Conservation (phyloP, 2,329 filamentous ascomycete genomes). For the Cryphonectria radicalis region DNA sequence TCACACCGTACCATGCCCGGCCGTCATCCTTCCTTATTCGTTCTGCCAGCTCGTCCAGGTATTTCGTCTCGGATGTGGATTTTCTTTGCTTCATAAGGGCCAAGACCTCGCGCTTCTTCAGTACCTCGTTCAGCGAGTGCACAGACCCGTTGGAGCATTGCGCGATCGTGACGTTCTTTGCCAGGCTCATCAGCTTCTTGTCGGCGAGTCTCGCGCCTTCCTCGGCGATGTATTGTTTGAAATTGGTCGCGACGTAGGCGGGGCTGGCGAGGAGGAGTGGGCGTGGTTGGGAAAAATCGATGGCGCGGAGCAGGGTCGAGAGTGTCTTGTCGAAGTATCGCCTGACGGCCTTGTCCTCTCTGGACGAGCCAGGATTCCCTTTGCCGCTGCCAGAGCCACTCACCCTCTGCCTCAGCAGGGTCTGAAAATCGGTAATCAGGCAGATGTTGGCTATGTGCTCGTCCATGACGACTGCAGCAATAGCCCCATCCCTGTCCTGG, state of each 20-base stretch:
- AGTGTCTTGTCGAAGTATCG: conserved; percentile 81
- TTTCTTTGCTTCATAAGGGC: conserved; percentile 83
- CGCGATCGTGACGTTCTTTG: conserved; percentile 70
- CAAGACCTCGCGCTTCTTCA: conserved; percentile 79
- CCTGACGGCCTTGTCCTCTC: conserved; percentile 72
- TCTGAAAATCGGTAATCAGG: conserved; percentile 79
- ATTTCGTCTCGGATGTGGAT: conserved; percentile 79
- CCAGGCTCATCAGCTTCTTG: conserved; percentile 68
- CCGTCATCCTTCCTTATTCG: conserved; percentile 83
- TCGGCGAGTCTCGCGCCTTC: conserved; percentile 63
- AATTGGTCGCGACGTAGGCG: conserved; percentile 82
- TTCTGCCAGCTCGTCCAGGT: conserved; percentile 84
- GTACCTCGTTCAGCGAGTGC: conserved; percentile 84
- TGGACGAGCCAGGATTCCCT: conserved; percentile 63
- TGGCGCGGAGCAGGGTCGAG: conserved; percentile 73
- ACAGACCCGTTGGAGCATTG: conserved; percentile 86
- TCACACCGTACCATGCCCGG: conserved; percentile 86
- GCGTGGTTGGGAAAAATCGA: conserved; percentile 72
- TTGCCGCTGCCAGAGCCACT: conserved; percentile 72
- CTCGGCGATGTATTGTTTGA: conserved; percentile 73
- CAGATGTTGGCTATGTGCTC: conserved; percentile 85
- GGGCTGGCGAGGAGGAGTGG: conserved; percentile 87
- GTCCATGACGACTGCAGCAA: conserved; percentile 92
- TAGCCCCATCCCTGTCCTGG: conserved; percentile 77
- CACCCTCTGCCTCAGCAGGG: conserved; percentile 71